A percentile compares a stretch with the other conserved stretches of the same genome.
These are phyloP conservation scores for Colletotrichum destructivum DNA, from an alignment of 2,329 filamentous ascomycete species.

Conservation along the genomic window DNA sequence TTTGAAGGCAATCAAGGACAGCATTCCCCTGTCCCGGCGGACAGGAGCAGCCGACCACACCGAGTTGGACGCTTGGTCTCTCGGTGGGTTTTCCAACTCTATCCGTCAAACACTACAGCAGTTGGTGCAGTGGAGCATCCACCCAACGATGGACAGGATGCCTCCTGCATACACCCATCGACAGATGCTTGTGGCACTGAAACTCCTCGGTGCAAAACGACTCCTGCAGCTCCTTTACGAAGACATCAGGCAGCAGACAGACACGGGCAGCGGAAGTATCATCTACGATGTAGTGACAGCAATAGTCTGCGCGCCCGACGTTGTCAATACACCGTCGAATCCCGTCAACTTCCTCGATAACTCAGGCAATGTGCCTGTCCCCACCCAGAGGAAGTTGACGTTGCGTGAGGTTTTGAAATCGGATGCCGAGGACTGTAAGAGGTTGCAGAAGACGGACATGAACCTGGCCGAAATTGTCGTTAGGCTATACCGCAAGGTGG, in stretches of 20 bases:
- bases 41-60: slow-evolving; percentile 74
- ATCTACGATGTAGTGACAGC: slow-evolving; percentile 79
- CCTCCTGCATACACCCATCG: slow-evolving; percentile 81
- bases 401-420: slow-evolving; percentile 73
- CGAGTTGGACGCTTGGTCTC: slow-evolving; percentile 79
- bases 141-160: slow-evolving; percentile 68
- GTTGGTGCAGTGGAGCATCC: slow-evolving; percentile 77
- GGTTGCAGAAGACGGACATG: slow-evolving; percentile 69
- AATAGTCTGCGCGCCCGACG: slow-evolving; percentile 78
- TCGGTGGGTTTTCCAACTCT: slow-evolving; percentile 69
- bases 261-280: slow-evolving; percentile 70
- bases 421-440: slow-evolving; percentile 71
- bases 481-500: slow-evolving; percentile 74
- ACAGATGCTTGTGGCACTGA: slow-evolving; percentile 73
- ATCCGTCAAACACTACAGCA: slow-evolving; percentile 74
- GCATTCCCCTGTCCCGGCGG: slow-evolving; percentile 71
- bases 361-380: slow-evolving; percentile 53
- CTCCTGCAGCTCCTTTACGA: slow-evolving; percentile 76
- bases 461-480: slow-evolving; percentile 73
- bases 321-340: slow-evolving; percentile 59
- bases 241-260: slow-evolving; percentile 75
- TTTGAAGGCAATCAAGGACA: slow-evolving; percentile 74
- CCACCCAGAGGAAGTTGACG: slow-evolving; percentile 65
- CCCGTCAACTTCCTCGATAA: slow-evolving; percentile 53
- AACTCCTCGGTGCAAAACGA: slow-evolving; percentile 73